Conservation (phyloP, 371 early-diverging fungal species). For the Nematocida major region DNA sequence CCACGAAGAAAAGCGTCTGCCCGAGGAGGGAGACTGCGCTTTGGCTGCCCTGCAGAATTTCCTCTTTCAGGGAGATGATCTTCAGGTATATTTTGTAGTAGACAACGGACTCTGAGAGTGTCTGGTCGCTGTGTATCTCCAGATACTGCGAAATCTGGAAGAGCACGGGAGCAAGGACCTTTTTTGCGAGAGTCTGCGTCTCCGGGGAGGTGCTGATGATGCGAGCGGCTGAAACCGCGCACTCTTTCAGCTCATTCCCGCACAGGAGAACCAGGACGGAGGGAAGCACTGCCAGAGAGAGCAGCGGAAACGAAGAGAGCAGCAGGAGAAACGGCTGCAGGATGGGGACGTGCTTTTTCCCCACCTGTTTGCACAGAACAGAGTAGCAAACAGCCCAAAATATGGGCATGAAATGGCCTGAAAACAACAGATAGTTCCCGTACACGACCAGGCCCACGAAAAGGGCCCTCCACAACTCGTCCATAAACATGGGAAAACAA, state of each 20-base stretch:
- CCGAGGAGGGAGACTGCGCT: background rate
- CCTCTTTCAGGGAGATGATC: background rate
- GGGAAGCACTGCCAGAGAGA: background rate
- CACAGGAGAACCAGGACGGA: constrained; percentile 11
- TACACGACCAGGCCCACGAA: constrained; percentile 1
- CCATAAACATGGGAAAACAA: constrained; percentile 35
- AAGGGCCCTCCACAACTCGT: background rate
- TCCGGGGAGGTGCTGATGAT: background rate
- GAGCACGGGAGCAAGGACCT: background rate
- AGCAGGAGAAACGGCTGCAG: background rate
- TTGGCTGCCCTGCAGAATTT: background rate
- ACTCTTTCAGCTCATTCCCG: background rate
- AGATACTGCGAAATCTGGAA: background rate
- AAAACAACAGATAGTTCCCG: constrained; percentile 36
- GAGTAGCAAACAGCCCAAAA: constrained; percentile 47
- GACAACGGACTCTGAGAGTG: background rate
- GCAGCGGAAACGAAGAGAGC: constrained; percentile 1
- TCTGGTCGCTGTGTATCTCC: constrained; percentile 1
- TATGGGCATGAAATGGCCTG: background rate
- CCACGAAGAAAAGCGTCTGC: constrained; percentile 4
- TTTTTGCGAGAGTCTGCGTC: background rate
- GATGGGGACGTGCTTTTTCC: background rate
- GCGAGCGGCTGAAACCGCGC: background rate
- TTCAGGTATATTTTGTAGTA: constrained; percentile 3
- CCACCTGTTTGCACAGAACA: background rate